These are phyloP conservation scores for Oryza australiensis DNA, from an alignment of 176 grass and related monocot species.

Conservation along the genomic window DNA sequence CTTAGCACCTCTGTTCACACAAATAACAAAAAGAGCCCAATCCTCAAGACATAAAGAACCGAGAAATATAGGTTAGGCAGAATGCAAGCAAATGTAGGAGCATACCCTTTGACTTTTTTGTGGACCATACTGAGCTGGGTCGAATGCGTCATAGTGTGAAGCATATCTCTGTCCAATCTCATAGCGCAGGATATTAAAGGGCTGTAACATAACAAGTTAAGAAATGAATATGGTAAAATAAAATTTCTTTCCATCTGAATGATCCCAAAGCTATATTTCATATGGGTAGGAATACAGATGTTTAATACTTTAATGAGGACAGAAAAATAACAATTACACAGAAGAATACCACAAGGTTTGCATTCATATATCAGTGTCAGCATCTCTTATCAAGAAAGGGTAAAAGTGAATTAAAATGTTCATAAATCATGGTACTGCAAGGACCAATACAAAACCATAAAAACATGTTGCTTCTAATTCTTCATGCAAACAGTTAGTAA, in stretches of 20 bases:
- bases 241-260: background rate
- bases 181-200: slow-evolving; percentile 87
- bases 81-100: slow-evolving; percentile 24
- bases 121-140: slow-evolving; percentile 88
- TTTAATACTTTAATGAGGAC: background rate
- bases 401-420: background rate
- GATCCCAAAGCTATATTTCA: background rate
- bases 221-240: background rate
- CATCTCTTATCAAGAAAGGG: background rate
- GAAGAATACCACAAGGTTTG: background rate
- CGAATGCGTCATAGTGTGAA: slow-evolving; percentile 94
- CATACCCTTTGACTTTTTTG: slow-evolving; percentile 93
- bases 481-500: too few relatives aligned
- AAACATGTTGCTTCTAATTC: background rate
- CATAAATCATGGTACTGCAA: background rate
- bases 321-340: background rate
- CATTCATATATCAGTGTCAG: background rate
- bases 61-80: background rate
- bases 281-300: background rate
- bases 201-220: slow-evolving; percentile 48
- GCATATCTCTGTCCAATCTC: slow-evolving; percentile 93
- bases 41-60: background rate
- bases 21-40: background rate
- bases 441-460: background rate
- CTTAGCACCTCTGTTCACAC: background rate